Evolutionary conservation across 768 basidiomycete genomes (phyloP), one percentile per base, ranked within the genome.

Genomic region (Pleurotus sapidus): DNA sequence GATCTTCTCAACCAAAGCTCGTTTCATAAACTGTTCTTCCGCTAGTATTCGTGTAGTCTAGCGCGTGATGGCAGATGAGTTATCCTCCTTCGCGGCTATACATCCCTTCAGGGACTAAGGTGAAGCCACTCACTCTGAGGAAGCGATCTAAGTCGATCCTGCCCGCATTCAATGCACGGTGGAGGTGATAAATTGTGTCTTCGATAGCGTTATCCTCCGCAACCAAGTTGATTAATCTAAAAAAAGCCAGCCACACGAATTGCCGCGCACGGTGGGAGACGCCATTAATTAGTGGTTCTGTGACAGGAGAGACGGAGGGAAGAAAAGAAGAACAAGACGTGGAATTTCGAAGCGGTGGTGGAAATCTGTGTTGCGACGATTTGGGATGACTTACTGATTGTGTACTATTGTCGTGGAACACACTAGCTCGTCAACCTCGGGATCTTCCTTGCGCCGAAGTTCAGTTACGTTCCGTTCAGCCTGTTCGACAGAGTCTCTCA

Each of bases 121-220:
- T 30, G 61, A 60, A 61, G 24, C 15, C 60, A 78, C 86, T 68
- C 67, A 92, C 95, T 75, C 93, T 87, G 57, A 98, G 76, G 77
- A 98, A 98, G 42, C 91, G 83, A 67, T 99, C 96, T 56, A 98
- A 81, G 75, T 98, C 96, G 60, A 98, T 88, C 58, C 93, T 84
- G 0, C 92, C 92, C 53, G 88, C 77, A 67, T 97, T 97, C 61
- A 99, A 77, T 0, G 95, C 96, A 60, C 95, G 83, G 62, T 95
- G 93, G 47, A 99, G 82, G 70, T 98, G 95, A 74, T 98, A 99
- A 59, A 97, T 90, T 46, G 96, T 96, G 70, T 98, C 97, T 73
- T 98, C 96, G 67, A 98, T 95, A 1, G 96, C 94, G 65, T 94
- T 95, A 71, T 98, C 97, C 71, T 99, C 97, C n/a, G 97, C 95